A percentile compares a stretch with the other conserved stretches of the same genome.
phyloP scores from a whole-genome alignment of 1,284 basidiomycete genomes.

The Apiotrichum mycotoxinovorans region DNA sequence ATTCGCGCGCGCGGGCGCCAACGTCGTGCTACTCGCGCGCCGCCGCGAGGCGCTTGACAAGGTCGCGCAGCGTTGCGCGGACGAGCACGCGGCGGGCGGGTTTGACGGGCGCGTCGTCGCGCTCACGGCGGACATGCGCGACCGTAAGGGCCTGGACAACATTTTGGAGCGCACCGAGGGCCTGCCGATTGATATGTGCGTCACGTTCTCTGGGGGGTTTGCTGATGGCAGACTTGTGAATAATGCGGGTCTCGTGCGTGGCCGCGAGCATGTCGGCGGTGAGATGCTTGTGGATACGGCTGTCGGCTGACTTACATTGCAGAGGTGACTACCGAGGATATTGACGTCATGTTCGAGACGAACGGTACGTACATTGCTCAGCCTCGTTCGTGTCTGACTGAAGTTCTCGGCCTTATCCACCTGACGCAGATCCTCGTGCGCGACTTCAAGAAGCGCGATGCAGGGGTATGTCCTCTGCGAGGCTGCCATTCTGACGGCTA shows the following conservation, averaged over 20 bases:
- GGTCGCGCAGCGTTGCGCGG: conserved; percentile 33
- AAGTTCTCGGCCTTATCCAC: conserved; percentile 44
- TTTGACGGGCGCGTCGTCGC: conserved; percentile 32
- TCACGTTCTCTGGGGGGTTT: neutral
- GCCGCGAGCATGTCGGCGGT: conserved; percentile 44
- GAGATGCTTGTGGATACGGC: conserved; percentile 24
- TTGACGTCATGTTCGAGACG: conserved; percentile 75
- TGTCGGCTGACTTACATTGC: conserved; percentile 2
- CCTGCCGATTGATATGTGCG: conserved; percentile 43
- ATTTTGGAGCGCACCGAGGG: conserved; percentile 32
- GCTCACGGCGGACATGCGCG: conserved; percentile 41
- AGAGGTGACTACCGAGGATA: conserved; percentile 44
- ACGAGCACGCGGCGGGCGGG: conserved; percentile 21
- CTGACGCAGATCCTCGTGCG: conserved; percentile 44
- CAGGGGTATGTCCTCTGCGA: conserved; percentile 54
- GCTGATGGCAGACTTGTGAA: conserved; percentile 42
- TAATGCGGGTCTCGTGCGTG: conserved; percentile 50
- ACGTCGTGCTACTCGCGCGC: conserved; percentile 43
- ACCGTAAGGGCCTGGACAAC: conserved; percentile 28
- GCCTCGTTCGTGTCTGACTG: neutral
- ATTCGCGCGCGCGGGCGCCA: conserved; percentile 40
- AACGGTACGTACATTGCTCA: conserved; percentile 54
- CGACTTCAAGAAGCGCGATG: conserved; percentile 84
- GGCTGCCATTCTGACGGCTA: conserved; percentile 8
- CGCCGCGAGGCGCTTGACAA: conserved; percentile 34